Evolutionary conservation across 2,329 filamentous ascomycete species (phyloP).

Genomic region (Drechslerella dactyloides): DNA sequence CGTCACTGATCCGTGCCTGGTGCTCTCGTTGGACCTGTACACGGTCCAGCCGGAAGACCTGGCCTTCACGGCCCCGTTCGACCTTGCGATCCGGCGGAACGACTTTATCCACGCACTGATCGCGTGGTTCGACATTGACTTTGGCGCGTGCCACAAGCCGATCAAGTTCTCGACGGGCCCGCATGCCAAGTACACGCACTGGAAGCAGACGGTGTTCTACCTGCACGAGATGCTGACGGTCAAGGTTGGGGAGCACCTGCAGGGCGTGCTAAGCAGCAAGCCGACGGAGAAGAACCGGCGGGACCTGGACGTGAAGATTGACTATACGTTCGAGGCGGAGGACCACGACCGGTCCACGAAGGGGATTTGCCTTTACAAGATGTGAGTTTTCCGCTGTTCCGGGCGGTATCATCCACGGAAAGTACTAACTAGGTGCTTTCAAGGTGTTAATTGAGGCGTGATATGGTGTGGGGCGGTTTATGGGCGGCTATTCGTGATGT

Average conservation of each 20-base stretch:
- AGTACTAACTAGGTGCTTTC: too few species aligned
- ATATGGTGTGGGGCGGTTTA: not conserved
- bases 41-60: conserved; percentile 83
- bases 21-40: conserved; percentile 92
- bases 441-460: not conserved
- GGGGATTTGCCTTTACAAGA: conserved; percentile 78
- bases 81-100: conserved; percentile 76
- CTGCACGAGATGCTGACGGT: conserved; percentile 90
- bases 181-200: conserved; percentile 99
- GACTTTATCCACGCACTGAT: conserved; percentile 97
- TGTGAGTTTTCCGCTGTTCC: too few species aligned
- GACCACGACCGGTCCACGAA: conserved; percentile 73
- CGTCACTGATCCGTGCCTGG: conserved; percentile 84
- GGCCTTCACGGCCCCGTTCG: conserved; percentile 79
- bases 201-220: conserved; percentile 99
- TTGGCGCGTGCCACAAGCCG: conserved; percentile 96
- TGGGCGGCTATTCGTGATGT: too few species aligned
- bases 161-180: conserved; percentile 96
- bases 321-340: conserved; percentile 77
- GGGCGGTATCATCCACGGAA: too few species aligned
- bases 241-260: conserved; percentile 80
- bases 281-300: conserved; percentile 93
- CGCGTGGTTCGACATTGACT: conserved; percentile 99
- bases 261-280: conserved; percentile 76
- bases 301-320: conserved; percentile 86